phyloP scores from a whole-genome alignment of 1,139 yeast genomes.

The Suhomyces bolitotheri region DNA sequence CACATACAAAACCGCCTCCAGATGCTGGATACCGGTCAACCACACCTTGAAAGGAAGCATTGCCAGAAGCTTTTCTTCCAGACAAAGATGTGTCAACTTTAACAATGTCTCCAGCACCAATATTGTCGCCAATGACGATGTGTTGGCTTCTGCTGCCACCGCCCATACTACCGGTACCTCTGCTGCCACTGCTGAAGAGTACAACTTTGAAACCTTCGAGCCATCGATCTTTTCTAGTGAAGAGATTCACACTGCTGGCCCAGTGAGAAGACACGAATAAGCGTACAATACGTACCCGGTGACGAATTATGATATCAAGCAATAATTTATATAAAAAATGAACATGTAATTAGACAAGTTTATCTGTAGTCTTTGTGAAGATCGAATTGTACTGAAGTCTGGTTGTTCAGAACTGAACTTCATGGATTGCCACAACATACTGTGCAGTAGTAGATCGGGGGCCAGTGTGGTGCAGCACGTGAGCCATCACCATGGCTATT shows the following conservation, averaged over 20 bases:
- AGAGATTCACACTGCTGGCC: slow-evolving; percentile 48
- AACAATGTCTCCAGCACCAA: slow-evolving; percentile 35
- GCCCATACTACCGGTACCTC: slow-evolving; percentile 11
- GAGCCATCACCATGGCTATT: slow-evolving; percentile 1
- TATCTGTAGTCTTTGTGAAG: too few relatives aligned
- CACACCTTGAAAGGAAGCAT: slow-evolving; percentile 14
- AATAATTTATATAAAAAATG: too few relatives aligned
- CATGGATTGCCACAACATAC: too few relatives aligned
- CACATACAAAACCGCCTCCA: slow-evolving; percentile 44
- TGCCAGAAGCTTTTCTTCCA: slow-evolving; percentile 36
- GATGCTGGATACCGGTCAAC: slow-evolving; percentile 45
- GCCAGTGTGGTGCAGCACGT: too few relatives aligned
- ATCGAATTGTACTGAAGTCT: too few relatives aligned
- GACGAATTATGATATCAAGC: slow-evolving; percentile 5
- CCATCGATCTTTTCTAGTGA: slow-evolving; percentile 45
- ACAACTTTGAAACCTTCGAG: slow-evolving; percentile 35
- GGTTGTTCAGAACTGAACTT: too few relatives aligned
- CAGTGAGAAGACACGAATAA: slow-evolving; percentile 26
- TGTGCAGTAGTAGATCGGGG: too few relatives aligned
- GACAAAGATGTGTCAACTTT: slow-evolving; percentile 40
- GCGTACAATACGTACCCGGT: too few relatives aligned
- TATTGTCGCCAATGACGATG: slow-evolving; percentile 41
- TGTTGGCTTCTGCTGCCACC: slow-evolving; percentile 22
- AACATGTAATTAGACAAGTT: too few relatives aligned
- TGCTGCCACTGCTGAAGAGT: slow-evolving; percentile 17